Base-by-base conservation (phyloP, 306 rosid genomes). In the Pterocarpus macrocarpus region DNA sequence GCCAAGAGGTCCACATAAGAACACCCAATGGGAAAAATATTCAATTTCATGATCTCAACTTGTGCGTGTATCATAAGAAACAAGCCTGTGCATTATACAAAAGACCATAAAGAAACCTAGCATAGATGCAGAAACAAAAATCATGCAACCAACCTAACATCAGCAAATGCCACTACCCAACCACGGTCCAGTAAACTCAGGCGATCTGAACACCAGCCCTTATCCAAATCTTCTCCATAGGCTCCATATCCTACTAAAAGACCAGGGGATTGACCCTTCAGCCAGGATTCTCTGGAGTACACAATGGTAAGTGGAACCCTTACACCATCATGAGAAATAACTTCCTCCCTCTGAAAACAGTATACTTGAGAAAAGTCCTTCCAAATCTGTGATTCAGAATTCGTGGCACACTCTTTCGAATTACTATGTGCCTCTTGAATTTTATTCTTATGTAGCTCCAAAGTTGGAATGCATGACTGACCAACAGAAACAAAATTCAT, bases 101-200 rank as follows among this genome's bases (percentile, higher is more conserved):
- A 52, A 28, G 69, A 80, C 36, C 36, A 5, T 30, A 68, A 81
- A 9, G 69, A 61, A 57, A 68, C 33, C 74, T 62, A 55, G n/a
- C n/a, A 71, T 32, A 49, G 70, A 50, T 64, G 14, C 66, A 57
- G 28, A 16, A 4, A 59, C 28, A 7, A 77, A 61, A 61, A 44
- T 45, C 15, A 53, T 56, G 55, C 32, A 87, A 80, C 88, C 74
- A 65, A 95, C 99, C 99, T 91, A 84, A 90, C 96, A 57, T 91
- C 97, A 55, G 97, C 98, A 88, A 95, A 91, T 45, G 99, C 99
- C 82, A 95, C 85, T 70, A 93, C 92, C 92, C 97, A 93, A 66
- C 99, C 99, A 45, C 96, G 95, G 78, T 93, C 96, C 77, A 95
- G 90, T 73, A 95, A 88, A 85, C 99, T 93, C 85, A 95, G 82